Evolutionary conservation across 2,329 filamentous ascomycete species (phyloP).

Genomic region (Lachnellula hyalina): DNA sequence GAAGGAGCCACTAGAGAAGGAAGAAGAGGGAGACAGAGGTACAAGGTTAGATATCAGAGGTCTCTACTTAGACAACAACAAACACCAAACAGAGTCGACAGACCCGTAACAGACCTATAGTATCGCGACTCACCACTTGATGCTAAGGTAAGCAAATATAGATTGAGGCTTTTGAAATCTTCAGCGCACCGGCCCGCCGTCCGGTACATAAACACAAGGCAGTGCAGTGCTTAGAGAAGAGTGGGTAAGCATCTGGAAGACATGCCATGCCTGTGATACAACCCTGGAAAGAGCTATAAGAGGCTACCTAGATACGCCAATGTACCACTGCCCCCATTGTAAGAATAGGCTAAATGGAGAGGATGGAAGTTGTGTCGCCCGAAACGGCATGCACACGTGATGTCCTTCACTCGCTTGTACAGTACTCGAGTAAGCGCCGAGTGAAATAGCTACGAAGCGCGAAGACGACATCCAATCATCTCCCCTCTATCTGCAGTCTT

Average conservation of each 20-base stretch:
- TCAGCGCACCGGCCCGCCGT: neutral
- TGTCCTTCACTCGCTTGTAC: neutral
- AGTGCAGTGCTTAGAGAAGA: neutral
- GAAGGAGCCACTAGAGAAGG: too few species aligned
- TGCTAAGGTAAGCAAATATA: neutral
- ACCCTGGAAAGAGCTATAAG: neutral
- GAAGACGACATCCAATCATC: slow-evolving; percentile 7
- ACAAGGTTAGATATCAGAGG: too few species aligned
- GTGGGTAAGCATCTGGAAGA: too few species aligned
- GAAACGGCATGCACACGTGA: neutral
- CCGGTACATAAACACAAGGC: neutral
- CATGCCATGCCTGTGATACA: too few species aligned
- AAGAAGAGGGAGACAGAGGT: too few species aligned
- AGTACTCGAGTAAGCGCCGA: neutral
- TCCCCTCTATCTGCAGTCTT: slow-evolving; percentile 5
- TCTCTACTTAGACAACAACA: too few species aligned
- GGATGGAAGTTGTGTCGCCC: neutral
- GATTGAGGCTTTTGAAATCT: neutral
- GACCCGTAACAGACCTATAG: neutral
- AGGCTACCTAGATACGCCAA: neutral
- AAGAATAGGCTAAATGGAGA: neutral
- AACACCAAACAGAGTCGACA: too few species aligned
- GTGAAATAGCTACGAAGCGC: neutral
- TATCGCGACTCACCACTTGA: neutral
- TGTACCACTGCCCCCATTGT: neutral